phyloP scores from a whole-genome alignment of 345 rosid species.

The Angophora floribunda region DNA sequence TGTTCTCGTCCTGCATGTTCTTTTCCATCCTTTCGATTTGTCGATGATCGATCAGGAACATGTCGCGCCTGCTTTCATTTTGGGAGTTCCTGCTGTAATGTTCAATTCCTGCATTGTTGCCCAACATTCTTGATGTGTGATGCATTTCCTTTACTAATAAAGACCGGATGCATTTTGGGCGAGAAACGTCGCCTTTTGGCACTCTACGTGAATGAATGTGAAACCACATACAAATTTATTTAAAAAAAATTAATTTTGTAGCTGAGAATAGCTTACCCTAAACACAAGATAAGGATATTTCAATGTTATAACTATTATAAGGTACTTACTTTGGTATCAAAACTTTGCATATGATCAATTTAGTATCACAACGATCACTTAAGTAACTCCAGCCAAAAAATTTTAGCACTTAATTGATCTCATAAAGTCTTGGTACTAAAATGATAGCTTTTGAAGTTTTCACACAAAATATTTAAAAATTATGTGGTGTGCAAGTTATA shows the following conservation, averaged over 20 bases:
- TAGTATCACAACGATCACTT: not conserved
- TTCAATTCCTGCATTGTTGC: not conserved
- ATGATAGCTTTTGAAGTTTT: not conserved
- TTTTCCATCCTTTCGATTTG: not conserved
- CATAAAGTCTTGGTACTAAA: not conserved
- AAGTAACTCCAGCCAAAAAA: not conserved
- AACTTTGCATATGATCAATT: not conserved
- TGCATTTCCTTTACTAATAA: not conserved
- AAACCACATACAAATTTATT: not conserved
- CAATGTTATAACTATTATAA: not conserved
- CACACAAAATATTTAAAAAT: not conserved
- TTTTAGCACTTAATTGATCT: not conserved
- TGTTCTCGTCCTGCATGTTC: not conserved
- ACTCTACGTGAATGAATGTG: not conserved
- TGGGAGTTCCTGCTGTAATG: not conserved
- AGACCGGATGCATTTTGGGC: not conserved
- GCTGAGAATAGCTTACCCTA: not conserved
- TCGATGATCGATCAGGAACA: not conserved
- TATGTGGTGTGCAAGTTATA: not conserved
- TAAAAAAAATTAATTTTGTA: not conserved
- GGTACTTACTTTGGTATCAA: rapidly evolving
- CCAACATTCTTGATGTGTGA: not conserved
- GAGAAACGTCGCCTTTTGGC: not conserved
- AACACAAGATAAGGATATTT: not conserved
- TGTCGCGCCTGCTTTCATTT: not conserved